phyloP scores from a whole-genome alignment of 2,329 filamentous ascomycete genomes.

The Chalaropsis ovoidea region DNA sequence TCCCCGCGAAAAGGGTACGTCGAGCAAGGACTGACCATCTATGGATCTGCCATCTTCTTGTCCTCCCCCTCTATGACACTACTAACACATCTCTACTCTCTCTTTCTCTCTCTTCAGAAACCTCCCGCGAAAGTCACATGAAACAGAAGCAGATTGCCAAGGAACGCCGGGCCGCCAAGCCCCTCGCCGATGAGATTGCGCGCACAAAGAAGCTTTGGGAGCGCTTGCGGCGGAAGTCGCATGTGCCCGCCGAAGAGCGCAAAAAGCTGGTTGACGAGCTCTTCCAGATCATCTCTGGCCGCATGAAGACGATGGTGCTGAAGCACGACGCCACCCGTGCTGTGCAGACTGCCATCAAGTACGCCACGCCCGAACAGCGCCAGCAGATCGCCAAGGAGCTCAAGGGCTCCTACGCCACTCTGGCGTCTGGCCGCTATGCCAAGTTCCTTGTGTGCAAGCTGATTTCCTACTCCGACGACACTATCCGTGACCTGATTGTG shows the following conservation, averaged over 20 bases:
- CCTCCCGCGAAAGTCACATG: constrained; percentile 74
- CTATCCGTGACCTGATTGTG: constrained; percentile 79
- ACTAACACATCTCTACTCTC: constrained; percentile 16
- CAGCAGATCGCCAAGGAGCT: constrained; percentile 80
- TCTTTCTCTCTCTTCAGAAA: constrained; percentile 40
- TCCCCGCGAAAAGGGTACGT: constrained; percentile 23
- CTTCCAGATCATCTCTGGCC: constrained; percentile 80
- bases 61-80: background rate
- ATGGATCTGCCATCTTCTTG: background rate
- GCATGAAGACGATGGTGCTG: constrained; percentile 90
- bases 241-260: constrained; percentile 81
- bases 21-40: background rate
- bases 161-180: constrained; percentile 87
- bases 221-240: constrained; percentile 79
- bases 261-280: constrained; percentile 80
- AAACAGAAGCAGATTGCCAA: constrained; percentile 83
- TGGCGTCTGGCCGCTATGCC: constrained; percentile 92
- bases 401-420: constrained; percentile 67
- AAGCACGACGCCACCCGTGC: constrained; percentile 98
- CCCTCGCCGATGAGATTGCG: constrained; percentile 77
- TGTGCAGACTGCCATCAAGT: constrained; percentile 94
- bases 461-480: constrained; percentile 78
- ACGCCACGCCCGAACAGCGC: constrained; percentile 73
- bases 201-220: constrained; percentile 97
- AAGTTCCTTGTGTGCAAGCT: constrained; percentile 97